These are phyloP conservation scores for Hygrophila difformis DNA, from an alignment of 257 asterid species.

Conservation along the genomic window DNA sequence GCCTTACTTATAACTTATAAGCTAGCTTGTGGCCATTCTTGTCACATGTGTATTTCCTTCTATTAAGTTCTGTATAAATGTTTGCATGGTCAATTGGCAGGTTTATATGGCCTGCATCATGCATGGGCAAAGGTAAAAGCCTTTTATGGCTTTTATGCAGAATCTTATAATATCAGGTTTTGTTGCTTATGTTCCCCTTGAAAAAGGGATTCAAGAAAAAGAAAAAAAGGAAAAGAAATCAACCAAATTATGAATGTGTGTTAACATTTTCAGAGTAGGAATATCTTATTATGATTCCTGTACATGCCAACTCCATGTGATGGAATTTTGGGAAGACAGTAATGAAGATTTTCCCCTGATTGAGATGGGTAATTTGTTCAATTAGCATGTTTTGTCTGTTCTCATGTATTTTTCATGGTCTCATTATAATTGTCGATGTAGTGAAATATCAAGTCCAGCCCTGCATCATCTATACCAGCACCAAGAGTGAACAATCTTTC, in stretches of 20 bases:
- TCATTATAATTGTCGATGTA: constrained; percentile 21
- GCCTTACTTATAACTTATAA: no score
- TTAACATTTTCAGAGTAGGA: constrained; percentile 59
- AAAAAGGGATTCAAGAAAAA: constrained; percentile 6
- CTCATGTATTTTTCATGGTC: constrained; percentile 15
- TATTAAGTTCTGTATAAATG: constrained; percentile 7
- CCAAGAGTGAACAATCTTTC: constrained; percentile 79
- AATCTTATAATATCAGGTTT: background rate
- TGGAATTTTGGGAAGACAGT: constrained; percentile 92
- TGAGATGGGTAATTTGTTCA: constrained; percentile 61
- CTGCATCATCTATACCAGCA: constrained; percentile 74
- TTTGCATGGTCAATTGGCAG: constrained; percentile 31
- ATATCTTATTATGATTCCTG: constrained; percentile 79
- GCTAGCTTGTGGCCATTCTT: no score
- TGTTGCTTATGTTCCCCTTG: constrained; percentile 12
- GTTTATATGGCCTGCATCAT: constrained; percentile 90
- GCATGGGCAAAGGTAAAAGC: constrained; percentile 77
- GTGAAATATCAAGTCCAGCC: constrained; percentile 94
- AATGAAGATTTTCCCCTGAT: constrained; percentile 59
- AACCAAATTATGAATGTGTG: no score
- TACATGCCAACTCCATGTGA: constrained; percentile 62
- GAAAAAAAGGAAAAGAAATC: no score
- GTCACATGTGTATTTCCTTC: no score
- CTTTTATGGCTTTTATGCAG: background rate
- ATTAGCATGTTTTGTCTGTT: constrained; percentile 7